phyloP scores from a whole-genome alignment of 2,329 filamentous ascomycete genomes.

The Laburnicola sp. region DNA sequence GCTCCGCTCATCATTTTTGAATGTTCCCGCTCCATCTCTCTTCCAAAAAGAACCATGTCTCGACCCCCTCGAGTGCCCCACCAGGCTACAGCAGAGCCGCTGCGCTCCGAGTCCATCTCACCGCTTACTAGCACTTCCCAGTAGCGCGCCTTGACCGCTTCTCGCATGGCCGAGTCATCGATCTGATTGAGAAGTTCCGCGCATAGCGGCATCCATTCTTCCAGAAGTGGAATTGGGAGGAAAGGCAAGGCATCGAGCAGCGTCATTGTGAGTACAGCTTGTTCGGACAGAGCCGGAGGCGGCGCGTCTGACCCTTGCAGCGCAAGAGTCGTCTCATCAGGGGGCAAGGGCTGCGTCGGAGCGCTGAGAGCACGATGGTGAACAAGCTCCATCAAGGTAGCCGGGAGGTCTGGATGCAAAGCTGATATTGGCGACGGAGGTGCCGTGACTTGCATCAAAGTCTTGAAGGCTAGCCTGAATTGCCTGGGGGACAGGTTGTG shows the following conservation, averaged over 20 bases:
- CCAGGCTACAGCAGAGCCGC: slow-evolving; percentile 79
- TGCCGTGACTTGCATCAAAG: slow-evolving; percentile 77
- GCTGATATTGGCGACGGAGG: slow-evolving; percentile 76
- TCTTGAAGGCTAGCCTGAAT: slow-evolving; percentile 86
- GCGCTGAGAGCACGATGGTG: slow-evolving; percentile 65
- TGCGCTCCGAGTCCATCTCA: slow-evolving; percentile 86
- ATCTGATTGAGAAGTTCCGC: slow-evolving; percentile 70
- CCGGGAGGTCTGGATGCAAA: slow-evolving; percentile 74
- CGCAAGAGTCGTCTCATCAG: slow-evolving; percentile 46
- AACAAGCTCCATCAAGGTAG: slow-evolving; percentile 78
- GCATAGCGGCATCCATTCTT: slow-evolving; percentile 77
- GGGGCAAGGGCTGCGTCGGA: slow-evolving; percentile 49
- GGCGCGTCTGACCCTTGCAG: slow-evolving; percentile 38
- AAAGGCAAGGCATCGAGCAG: slow-evolving; percentile 79
- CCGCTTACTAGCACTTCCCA: slow-evolving; percentile 79
- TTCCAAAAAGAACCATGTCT: slow-evolving; percentile 59
- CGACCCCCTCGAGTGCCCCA: slow-evolving; percentile 71
- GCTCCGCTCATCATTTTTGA: slow-evolving; percentile 60
- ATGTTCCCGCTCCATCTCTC: slow-evolving; percentile 53
- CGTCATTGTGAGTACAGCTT: slow-evolving; percentile 74
- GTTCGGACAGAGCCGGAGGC: slow-evolving; percentile 66
- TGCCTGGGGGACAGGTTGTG: slow-evolving; percentile 77
- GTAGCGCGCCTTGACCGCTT: slow-evolving; percentile 69
- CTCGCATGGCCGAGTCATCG: slow-evolving; percentile 62
- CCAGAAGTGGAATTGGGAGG: slow-evolving; percentile 68